These are phyloP conservation scores for Amaranthus hypochondriacus DNA, from an alignment of 148 eudicot genomes.

Conservation along the genomic window DNA sequence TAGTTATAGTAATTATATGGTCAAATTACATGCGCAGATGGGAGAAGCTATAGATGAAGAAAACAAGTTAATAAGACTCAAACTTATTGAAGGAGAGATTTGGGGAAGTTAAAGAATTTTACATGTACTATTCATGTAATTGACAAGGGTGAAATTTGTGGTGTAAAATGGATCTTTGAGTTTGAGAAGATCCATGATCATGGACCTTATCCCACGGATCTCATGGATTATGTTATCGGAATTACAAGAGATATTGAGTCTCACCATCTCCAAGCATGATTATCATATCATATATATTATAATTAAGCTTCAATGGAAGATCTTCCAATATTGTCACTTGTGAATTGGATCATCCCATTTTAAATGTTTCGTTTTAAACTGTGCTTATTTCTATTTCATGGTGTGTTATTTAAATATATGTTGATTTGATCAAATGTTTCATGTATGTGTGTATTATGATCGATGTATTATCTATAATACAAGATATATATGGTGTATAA, in stretches of 20 bases:
- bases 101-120: not conserved
- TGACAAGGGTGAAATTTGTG: constrained; percentile 8
- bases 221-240: constrained; percentile 9
- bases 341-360: no score
- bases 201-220: constrained; percentile 19
- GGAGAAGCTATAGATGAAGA: constrained; percentile 17
- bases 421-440: no score
- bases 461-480: no score
- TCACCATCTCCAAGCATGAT: constrained; percentile 7
- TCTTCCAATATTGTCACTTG: no score
- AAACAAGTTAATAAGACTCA: constrained; percentile 10
- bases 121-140: not conserved
- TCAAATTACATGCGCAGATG: not conserved
- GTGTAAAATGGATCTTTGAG: not conserved
- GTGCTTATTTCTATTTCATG: no score
- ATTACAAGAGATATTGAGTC: constrained; percentile 19
- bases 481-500: no score
- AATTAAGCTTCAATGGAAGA: not conserved
- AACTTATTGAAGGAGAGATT: not conserved
- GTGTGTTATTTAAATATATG: no score
- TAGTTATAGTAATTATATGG: no score
- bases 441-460: no score
- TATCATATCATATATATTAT: not conserved
- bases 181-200: constrained; percentile 13
- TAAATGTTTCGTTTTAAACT: no score